A percentile compares a stretch with the other conserved stretches of the same genome.
Evolutionary conservation across 140 eudicot species (phyloP).

Genomic region (Erigeron philadelphicus): DNA sequence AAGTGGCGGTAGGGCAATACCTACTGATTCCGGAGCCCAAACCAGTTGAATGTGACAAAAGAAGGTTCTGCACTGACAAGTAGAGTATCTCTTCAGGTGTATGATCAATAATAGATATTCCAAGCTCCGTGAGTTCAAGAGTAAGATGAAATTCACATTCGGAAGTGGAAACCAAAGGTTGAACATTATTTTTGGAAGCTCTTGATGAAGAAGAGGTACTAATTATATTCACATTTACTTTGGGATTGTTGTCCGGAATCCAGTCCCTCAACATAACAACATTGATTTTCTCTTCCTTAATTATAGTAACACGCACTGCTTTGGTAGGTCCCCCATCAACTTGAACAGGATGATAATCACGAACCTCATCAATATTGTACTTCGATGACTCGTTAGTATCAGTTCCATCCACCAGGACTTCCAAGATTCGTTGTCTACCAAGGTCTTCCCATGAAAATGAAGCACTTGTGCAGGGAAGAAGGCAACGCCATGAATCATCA

Average conservation of each 20-base stretch:
- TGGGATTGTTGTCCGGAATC: constrained; percentile 52
- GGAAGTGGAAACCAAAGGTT: constrained; percentile 35
- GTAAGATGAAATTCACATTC: constrained; percentile 77
- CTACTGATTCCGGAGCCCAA: constrained; percentile 90
- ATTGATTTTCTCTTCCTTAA: constrained; percentile 80
- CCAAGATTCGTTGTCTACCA: constrained; percentile 71
- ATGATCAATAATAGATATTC: constrained; percentile 88
- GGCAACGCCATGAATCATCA: constrained; percentile 68
- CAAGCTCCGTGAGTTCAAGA: constrained; percentile 84
- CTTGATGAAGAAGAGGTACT: constrained; percentile 35
- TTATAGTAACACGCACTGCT: constrained; percentile 59
- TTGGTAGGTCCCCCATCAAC: constrained; percentile 56
- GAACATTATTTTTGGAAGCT: constrained; percentile 36
- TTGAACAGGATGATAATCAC: constrained; percentile 60
- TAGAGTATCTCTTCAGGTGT: constrained; percentile 97
- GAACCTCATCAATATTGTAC: constrained; percentile 79
- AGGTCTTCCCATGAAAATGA: constrained; percentile 95
- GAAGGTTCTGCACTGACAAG: constrained; percentile 72
- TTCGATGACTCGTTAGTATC: constrained; percentile 45
- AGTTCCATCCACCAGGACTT: constrained; percentile 60
- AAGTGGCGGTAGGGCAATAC: constrained; percentile 37
- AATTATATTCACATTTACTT: constrained; percentile 17
- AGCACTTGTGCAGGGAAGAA: constrained; percentile 72
- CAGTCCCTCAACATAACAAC: constrained; percentile 79
- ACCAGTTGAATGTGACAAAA: constrained; percentile 82